Evolutionary conservation across 2,329 filamentous ascomycete species (phyloP), one percentile per base, ranked within the genome.

Genomic region (Grosmannia serpens): DNA sequence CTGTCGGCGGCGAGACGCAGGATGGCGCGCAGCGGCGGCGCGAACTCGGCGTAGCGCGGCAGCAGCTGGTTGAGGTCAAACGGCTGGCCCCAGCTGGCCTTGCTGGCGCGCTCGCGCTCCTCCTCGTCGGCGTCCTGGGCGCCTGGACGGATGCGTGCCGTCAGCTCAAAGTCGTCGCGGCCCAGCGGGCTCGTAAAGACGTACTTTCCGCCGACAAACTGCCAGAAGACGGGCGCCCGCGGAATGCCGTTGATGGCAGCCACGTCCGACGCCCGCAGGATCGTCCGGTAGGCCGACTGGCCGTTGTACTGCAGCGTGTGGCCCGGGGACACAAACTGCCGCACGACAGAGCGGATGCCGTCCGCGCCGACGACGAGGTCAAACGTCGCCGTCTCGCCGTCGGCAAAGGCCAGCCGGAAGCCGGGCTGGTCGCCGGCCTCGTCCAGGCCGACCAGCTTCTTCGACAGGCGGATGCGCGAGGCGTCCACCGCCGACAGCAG

Each of bases 271-370:
- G 64, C 66, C 50, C 63, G 58, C 17, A 70, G 63, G 29, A 71
- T 66, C 2, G 68, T 70, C 22, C 69, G 66, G 56, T 71, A 73
- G 0, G 67, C 66, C 3, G 67, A 69, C 58, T 66, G 63, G 49
- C 70, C 68, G 26, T 69, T 79, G 62, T 79, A 79, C 49, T 70
- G 69, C 56, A 79, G 74, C 17, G 65, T 65, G 62, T 78, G 74
- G 0, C 70, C 68, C 0, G 73, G 72, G 47, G 75, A 75, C 0
- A 72, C 67, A n/a, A 68, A 65, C 9, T 38, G 17, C 60, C 62
- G 62, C 73, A 5, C 57, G 2, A 64, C 58, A 2, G 67, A 70
- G 53, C 67, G 67, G 57, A 69, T 65, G 26, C 67, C 67, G 50
- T 68, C 67, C 2, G 66, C 67, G 33, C 61, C 62, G 22, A 68